Base-by-base conservation (phyloP, 1,284 basidiomycete species). In the Ganoderma lingzhi region DNA sequence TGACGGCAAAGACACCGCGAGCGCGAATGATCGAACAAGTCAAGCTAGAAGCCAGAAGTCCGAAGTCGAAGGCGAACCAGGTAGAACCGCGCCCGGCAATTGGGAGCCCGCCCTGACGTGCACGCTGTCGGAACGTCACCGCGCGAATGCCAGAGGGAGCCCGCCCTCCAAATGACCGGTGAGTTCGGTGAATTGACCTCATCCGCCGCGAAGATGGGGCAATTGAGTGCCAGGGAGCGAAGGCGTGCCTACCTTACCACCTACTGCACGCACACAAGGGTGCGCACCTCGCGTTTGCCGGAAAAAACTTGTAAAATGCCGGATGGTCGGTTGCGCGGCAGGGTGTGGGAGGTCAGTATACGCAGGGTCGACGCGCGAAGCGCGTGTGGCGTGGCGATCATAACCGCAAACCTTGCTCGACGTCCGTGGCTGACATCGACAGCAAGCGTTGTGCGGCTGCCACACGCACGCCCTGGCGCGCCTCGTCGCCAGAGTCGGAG, bases 111-210 rank as follows among this genome's bases (percentile, higher is more conserved):
- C 56, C 56, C 19, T 59, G 35, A n/a, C 56, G 35, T 59, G 32
- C 1, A 39, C 35, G 35, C 10, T n/a, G 56, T 59, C 56, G 35
- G 39, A 58, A 37, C 35, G 30, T 32, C 35, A 48, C 30, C 30
- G 35, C 32, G 56, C 56, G 32, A 37, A 6, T 37, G 56, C 19
- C 32, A 37, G 32, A 23, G 3, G n/a, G 56, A 35, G 10, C 56
- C 14, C 1, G 23, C 35, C 17, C 56, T 9, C 30, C 30, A 14
- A 39, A 56, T 62, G 37, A 66, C 60, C 60, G 65, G 65, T 62
- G 60, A 66, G 65, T 66, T 62, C 65, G 65, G 65, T 56, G 60
- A 55, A 30, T 66, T 66, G 48, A 66, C 60, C 19, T 44, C 41
- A 42, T n/a, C 51, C 32, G 58, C 61, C 44, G 32, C 14, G 17